These are phyloP conservation scores for Pseudopithomyces maydicus DNA, from an alignment of 2,329 filamentous ascomycete species.

Conservation along the genomic window DNA sequence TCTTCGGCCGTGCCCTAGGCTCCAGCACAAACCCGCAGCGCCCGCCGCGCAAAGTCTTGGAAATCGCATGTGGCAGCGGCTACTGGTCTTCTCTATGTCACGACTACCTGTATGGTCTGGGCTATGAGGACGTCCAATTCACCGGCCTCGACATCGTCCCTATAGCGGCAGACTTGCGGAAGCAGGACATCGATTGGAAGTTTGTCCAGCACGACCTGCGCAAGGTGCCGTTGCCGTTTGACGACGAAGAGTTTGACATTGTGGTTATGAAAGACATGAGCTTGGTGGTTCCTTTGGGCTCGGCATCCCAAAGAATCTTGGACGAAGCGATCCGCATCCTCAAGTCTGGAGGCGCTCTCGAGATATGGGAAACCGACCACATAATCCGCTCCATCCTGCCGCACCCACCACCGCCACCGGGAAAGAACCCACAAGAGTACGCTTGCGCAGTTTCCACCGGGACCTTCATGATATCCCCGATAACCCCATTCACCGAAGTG, in stretches of 20 bases:
- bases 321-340: slow-evolving; percentile 80
- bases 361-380: slow-evolving; percentile 90
- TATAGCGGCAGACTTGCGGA: slow-evolving; percentile 66
- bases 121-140: slow-evolving; percentile 73
- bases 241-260: slow-evolving; percentile 80
- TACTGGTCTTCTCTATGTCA: slow-evolving; percentile 92
- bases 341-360: slow-evolving; percentile 76
- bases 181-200: slow-evolving; percentile 81
- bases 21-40: slow-evolving; percentile 68
- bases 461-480: slow-evolving; percentile 81
- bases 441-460: slow-evolving; percentile 70
- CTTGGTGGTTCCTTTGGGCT: slow-evolving; percentile 65
- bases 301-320: slow-evolving; percentile 60
- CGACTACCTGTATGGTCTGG: slow-evolving; percentile 72
- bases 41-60: slow-evolving; percentile 78
- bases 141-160: slow-evolving; percentile 83
- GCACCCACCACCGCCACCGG: slow-evolving; percentile 68
- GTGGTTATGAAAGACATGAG: slow-evolving; percentile 87
- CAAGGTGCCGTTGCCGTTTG: slow-evolving; percentile 75
- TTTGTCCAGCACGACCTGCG: slow-evolving; percentile 89
- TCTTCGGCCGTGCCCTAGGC: slow-evolving; percentile 81
- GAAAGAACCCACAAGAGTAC: slow-evolving; percentile 65
- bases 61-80: slow-evolving; percentile 84
- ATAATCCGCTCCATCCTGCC: slow-evolving; percentile 81
- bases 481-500: slow-evolving; percentile 79